A percentile compares a stretch with the other conserved stretches of the same genome.
These are phyloP conservation scores for Yamadazyma endophytica DNA, from an alignment of 805 yeast genomes.

Conservation along the genomic window DNA sequence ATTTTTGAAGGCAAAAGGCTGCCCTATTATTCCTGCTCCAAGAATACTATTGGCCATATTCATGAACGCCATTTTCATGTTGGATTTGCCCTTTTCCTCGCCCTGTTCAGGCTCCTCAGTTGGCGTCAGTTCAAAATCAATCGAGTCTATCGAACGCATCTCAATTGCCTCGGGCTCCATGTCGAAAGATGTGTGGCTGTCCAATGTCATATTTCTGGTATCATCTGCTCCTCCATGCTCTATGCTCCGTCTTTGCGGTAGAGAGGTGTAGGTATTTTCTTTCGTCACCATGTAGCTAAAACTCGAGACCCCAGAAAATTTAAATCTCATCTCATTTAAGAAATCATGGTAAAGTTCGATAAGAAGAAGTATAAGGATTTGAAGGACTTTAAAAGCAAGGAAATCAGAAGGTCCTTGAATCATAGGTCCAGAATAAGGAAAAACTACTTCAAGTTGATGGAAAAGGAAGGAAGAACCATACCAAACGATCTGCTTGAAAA, in stretches of 20 bases:
- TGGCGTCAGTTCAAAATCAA: constrained; percentile 1
- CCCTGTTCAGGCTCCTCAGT: too few relatives aligned
- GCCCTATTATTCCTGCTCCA: constrained; percentile 96
- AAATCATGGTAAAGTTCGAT: constrained; percentile 13
- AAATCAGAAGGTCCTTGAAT: constrained; percentile 70
- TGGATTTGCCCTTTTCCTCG: constrained; percentile 28
- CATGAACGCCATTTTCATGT: constrained; percentile 85
- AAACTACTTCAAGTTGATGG: constrained; percentile 73
- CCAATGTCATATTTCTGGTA: background rate
- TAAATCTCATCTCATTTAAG: too few relatives aligned
- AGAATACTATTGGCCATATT: constrained; percentile 94
- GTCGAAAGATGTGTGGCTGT: constrained; percentile 2
- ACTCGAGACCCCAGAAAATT: too few relatives aligned
- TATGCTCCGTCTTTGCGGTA: too few relatives aligned
- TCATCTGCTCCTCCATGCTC: background rate
- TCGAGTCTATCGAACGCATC: constrained; percentile 1
- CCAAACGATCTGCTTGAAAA: constrained; percentile 1
- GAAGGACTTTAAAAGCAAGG: constrained; percentile 45
- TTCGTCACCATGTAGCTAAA: too few relatives aligned
- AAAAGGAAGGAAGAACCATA: constrained; percentile 41
- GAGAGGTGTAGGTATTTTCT: too few relatives aligned
- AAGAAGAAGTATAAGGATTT: constrained; percentile 24
- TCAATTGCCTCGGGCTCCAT: constrained; percentile 14
- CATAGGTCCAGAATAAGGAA: constrained; percentile 81
- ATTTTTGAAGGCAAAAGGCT: constrained; percentile 81